phyloP scores from a whole-genome alignment of 305 asterid species.

The Rubia tinctorum region DNA sequence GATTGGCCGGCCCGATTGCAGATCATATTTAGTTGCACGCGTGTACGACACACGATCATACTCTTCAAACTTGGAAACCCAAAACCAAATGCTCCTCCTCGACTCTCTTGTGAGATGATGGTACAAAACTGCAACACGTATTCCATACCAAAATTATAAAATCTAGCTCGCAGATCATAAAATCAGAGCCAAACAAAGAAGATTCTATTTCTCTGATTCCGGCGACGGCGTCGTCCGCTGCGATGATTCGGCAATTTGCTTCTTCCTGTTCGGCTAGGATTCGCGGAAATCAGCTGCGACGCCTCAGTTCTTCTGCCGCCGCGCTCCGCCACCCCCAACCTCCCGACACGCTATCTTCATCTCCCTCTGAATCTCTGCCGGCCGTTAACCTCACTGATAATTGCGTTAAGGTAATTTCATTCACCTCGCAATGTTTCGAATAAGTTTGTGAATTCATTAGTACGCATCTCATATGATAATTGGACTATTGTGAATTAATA shows the following conservation, averaged over 20 bases:
- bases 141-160: neutral
- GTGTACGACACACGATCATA: neutral
- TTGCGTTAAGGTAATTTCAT: slow-evolving; percentile 62
- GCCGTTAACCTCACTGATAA: slow-evolving; percentile 58
- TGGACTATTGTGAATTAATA: neutral
- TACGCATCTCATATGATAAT: neutral
- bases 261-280: slow-evolving; percentile 51
- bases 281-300: slow-evolving; percentile 62
- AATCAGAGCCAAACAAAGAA: neutral
- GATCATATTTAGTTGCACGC: too few relatives aligned
- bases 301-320: slow-evolving; percentile 49
- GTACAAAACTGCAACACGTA: slow-evolving; percentile 5
- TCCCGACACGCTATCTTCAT: slow-evolving; percentile 26
- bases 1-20: too few relatives aligned
- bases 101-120: neutral
- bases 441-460: neutral
- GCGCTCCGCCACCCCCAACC: slow-evolving; percentile 40
- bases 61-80: neutral
- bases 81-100: neutral
- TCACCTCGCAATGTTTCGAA: neutral
- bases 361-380: slow-evolving; percentile 33
- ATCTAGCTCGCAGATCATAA: neutral
- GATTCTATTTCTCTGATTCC: neutral
- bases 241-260: slow-evolving; percentile 49
- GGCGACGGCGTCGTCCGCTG: slow-evolving; percentile 36